Base-by-base conservation (phyloP, 2,329 filamentous ascomycete genomes). In the Hortaea werneckii region DNA sequence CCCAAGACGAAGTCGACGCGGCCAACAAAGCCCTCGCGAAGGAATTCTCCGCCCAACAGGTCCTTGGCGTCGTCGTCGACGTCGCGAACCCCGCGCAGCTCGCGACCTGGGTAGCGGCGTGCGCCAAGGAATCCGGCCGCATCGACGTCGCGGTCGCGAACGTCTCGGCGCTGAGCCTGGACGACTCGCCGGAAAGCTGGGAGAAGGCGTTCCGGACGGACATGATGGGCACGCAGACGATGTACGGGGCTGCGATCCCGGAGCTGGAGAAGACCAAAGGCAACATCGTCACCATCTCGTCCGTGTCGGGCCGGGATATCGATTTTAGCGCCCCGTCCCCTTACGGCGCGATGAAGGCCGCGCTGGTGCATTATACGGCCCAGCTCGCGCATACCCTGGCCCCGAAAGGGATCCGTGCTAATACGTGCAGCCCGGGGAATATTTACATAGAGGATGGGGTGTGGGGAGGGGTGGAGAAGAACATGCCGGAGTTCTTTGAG, bases 401-500 rank as follows among this genome's bases (percentile, higher is more conserved):
- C 6, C 54, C 60, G 1, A 60, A 64, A 42, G 63, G 64, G 5
- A 50, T 67, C 13, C 45, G 65, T 34, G 64, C 63, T 5, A 67
- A 67, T 45, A 62, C 59, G 2, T 57, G 64, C 28, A 37, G 27
- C 8, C 54, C 63, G 5, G 65, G 65, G 0, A 67, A 67, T 43
- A 63, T 65, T 27, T 67, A 66, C 34, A 56, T 66, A 26, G 51
- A 56, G 12, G 63, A 64, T 47, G 65, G 65, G 4, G 56, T 65
- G 5, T 66, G 61, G 62, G 63, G 61, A 1, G 40, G 54, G n/a
- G 57, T 71, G 45, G 59, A 67, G 53, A 49, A 53, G 32, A 76
- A 77, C 59, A 61, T 63, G 3, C 69, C 75, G 48, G 63, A 68
- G 42, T 47, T 73, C 48, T 52, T 77, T 32, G 66, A 72, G 47